Evolutionary conservation across 2,329 filamentous ascomycete genomes (phyloP).

Genomic region (Penicillium sp.): DNA sequence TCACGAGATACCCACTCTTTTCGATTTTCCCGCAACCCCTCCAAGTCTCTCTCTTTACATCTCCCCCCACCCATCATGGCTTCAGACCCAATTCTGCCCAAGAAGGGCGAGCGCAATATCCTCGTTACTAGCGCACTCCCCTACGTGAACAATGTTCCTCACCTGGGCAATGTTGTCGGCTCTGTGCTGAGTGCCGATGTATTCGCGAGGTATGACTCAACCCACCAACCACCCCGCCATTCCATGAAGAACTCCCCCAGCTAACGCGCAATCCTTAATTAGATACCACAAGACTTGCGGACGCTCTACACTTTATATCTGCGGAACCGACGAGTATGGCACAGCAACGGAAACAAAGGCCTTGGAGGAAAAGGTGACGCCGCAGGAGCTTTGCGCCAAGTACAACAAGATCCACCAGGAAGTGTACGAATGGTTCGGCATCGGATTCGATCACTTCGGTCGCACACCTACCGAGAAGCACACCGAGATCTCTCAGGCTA

Average conservation of each 20-base stretch:
- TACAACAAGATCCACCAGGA: slow-evolving; percentile 89
- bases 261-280: slow-evolving; percentile 19
- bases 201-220: slow-evolving; percentile 59
- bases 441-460: slow-evolving; percentile 93
- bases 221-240: slow-evolving; percentile 61
- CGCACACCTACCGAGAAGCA: slow-evolving; percentile 87
- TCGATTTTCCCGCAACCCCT: slow-evolving; percentile 62
- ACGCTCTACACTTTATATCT: slow-evolving; percentile 80
- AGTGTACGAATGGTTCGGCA: slow-evolving; percentile 95
- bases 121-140: slow-evolving; percentile 90
- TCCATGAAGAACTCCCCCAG: background rate
- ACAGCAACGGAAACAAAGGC: slow-evolving; percentile 96
- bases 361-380: slow-evolving; percentile 81
- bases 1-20: slow-evolving; percentile 33
- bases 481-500: slow-evolving; percentile 89
- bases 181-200: slow-evolving; percentile 88
- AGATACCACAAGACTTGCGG: slow-evolving; percentile 80
- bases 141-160: slow-evolving; percentile 79
- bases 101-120: slow-evolving; percentile 79
- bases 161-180: slow-evolving; percentile 87
- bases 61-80: slow-evolving; percentile 29
- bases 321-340: slow-evolving; percentile 92
- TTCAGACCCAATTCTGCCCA: slow-evolving; percentile 59
- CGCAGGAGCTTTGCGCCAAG: slow-evolving; percentile 85
- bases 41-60: slow-evolving; percentile 8